Evolutionary conservation across 139 green algal species (phyloP).

Genomic region (Raphidocelis subcapitata): DNA sequence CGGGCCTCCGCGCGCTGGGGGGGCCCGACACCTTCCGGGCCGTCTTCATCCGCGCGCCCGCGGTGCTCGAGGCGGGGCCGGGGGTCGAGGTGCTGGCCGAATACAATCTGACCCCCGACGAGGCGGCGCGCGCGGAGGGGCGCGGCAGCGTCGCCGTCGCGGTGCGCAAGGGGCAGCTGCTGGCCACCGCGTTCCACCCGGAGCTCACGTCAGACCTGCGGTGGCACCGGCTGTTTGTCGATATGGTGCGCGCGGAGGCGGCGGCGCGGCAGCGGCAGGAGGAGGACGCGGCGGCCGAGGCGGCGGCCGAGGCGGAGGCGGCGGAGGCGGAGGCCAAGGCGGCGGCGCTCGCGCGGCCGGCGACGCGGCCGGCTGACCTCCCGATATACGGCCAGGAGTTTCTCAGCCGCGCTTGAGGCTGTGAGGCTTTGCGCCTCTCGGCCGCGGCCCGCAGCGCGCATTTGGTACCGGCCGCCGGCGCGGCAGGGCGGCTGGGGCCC

Average conservation of each 20-base stretch:
- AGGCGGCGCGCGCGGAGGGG: conserved; percentile 38
- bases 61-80: conserved; percentile 72
- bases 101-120: conserved; percentile 64
- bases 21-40: conserved; percentile 60
- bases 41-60: conserved; percentile 96
- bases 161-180: conserved; percentile 74
- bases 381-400: conserved; percentile 65
- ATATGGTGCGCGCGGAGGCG: conserved; percentile 69
- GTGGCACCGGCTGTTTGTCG: conserved; percentile 90
- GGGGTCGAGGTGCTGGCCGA: conserved; percentile 83
- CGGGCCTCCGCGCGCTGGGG: conserved; percentile 11
- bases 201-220: conserved; percentile 92
- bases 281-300: conserved; percentile 15
- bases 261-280: background rate
- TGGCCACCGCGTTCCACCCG: conserved; percentile 97
- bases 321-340: background rate
- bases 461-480: too few species aligned
- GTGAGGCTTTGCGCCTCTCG: too few species aligned
- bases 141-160: conserved; percentile 64
- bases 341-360: conserved; percentile 11
- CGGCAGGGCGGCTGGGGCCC: too few species aligned
- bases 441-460: too few species aligned
- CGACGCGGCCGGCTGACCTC: conserved; percentile 60
- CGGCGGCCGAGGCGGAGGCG: background rate
- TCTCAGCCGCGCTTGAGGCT: conserved; percentile 27